Conservation (phyloP, 257 asterid species). For the Petrea volubilis region DNA sequence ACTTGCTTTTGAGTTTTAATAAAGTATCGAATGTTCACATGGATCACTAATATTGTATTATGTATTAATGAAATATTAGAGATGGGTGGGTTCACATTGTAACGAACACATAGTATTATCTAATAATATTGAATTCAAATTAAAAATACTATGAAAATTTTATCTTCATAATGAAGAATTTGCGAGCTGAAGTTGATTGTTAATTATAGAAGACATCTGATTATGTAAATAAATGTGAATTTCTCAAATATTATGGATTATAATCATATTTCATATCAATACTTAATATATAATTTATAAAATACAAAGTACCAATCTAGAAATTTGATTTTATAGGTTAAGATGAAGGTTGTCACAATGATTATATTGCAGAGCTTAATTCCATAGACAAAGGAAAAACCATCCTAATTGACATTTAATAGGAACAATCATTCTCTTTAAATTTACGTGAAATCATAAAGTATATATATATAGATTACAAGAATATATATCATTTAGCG, state of each 20-base stretch:
- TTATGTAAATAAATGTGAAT: neutral
- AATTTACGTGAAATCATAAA: no score
- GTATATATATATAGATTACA: no score
- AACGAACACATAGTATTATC: neutral
- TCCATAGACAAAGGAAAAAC: no score
- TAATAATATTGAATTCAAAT: neutral
- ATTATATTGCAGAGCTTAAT: no score
- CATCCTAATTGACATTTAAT: no score
- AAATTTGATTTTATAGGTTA: neutral
- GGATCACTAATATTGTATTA: neutral
- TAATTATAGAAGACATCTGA: neutral
- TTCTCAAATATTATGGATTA: neutral
- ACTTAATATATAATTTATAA: neutral
- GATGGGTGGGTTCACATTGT: neutral
- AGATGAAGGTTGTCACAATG: neutral
- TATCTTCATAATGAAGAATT: neutral
- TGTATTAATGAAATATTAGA: neutral
- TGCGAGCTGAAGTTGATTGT: neutral
- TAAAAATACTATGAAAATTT: neutral
- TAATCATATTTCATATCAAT: neutral
- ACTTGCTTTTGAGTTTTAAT: neutral
- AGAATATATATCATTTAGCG: no score
- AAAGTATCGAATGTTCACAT: slow-evolving; percentile 3
- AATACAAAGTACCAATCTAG: neutral
- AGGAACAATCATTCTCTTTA: no score